Conservation (phyloP, 192 early-diverging fungal species). For the Linnemannia zychae region DNA sequence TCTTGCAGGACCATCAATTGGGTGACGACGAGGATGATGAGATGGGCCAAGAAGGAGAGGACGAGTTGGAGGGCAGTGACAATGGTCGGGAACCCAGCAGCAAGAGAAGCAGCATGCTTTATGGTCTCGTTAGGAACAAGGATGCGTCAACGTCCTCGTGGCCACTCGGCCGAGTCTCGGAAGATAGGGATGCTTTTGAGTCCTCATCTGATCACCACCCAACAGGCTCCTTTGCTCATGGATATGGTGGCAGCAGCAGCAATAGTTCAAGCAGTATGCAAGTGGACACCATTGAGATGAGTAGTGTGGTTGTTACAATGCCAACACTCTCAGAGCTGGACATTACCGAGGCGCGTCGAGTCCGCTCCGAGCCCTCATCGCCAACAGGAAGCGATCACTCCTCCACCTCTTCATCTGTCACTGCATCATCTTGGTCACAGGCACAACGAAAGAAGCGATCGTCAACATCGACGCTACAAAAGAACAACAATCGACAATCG, state of each 20-base stretch:
- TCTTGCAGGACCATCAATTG: conserved; percentile 12
- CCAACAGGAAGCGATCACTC: conserved; percentile 37
- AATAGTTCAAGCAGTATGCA: background rate
- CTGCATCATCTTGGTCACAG: conserved; percentile 10
- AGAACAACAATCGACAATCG: conserved; percentile 21
- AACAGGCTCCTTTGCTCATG: background rate
- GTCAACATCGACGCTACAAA: background rate
- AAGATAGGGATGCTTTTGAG: background rate
- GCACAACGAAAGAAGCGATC: conserved; percentile 8
- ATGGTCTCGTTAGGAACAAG: background rate
- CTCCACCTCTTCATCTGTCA: background rate
- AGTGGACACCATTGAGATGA: conserved; percentile 24
- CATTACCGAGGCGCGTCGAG: conserved; percentile 14
- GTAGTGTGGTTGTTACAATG: conserved; percentile 15
- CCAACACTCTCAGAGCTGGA: background rate
- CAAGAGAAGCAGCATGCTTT: conserved; percentile 6
- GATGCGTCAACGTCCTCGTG: no score
- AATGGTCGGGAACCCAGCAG: background rate
- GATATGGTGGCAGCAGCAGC: background rate
- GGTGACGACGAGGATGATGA: background rate
- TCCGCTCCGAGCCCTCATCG: conserved; percentile 25
- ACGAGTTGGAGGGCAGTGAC: background rate
- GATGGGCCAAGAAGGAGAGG: background rate
- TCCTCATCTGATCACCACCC: background rate
- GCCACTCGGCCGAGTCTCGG: background rate